Evolutionary conservation across 75 land plant genomes (phyloP).

Genomic region (Picea glauca): DNA sequence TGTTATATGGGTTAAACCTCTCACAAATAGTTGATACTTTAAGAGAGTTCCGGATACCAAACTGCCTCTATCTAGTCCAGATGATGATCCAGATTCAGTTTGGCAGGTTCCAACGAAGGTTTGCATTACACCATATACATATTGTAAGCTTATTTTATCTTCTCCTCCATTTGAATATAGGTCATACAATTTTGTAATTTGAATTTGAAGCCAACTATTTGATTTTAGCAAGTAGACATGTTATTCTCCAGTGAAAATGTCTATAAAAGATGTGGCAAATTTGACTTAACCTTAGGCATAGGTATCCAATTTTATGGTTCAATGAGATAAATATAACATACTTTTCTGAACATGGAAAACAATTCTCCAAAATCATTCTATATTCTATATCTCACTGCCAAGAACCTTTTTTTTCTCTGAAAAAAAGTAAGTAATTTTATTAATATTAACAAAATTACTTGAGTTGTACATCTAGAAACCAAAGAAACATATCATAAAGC

Average conservation of each 20-base stretch:
- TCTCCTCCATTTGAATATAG: neutral
- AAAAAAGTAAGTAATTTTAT: too few species aligned
- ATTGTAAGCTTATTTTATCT: conserved; percentile 32
- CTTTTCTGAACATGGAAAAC: neutral
- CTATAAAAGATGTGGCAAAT: neutral
- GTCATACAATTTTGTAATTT: neutral
- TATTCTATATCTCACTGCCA: neutral
- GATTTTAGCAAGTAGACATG: neutral
- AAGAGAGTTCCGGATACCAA: too few species aligned
- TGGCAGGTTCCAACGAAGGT: conserved; percentile 72
- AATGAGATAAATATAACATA: neutral
- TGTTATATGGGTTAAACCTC: too few species aligned
- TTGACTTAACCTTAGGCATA: neutral
- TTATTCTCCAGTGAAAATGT: too few species aligned
- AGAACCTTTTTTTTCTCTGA: conserved; percentile 8
- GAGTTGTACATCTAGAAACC: too few species aligned
- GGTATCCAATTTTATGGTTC: neutral
- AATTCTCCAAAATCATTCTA: neutral
- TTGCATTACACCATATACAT: conserved; percentile 65
- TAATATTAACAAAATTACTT: too few species aligned
- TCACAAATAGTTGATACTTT: too few species aligned
- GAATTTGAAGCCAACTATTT: neutral
- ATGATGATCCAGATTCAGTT: conserved; percentile 63
- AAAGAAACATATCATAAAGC: too few species aligned
- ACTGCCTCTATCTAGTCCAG: conserved; percentile 23